Base-by-base conservation (phyloP, 768 basidiomycete species). In the Phylloporus sp. region DNA sequence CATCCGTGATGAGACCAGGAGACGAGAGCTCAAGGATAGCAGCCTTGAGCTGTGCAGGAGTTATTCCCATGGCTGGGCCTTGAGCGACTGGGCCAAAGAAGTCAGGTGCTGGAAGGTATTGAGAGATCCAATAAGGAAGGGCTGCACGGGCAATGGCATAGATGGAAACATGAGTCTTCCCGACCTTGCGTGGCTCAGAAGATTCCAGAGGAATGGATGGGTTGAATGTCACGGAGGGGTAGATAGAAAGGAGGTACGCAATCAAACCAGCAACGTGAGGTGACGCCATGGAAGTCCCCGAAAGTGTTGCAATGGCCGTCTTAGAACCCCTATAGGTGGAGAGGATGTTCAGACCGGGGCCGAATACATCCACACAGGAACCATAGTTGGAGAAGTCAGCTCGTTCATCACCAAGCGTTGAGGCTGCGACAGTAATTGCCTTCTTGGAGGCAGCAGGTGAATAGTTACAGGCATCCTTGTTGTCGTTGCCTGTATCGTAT, bases 341-440 rank as follows among this genome's bases (percentile, higher is more conserved):
- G 3, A 88, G 74, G 67, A 97, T 95, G 76, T 92, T 92, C 55
- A 95, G 73, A 54, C 89, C 91, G 45, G 95, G 95, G 28, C 82
- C 95, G 60, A 97, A 95, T 56, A 98, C 79, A 61, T 97, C 91
- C 47, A 98, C 94, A 65, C 95, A 97, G 47, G 73, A 58, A 20
- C 95, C 97, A 60, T 75, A 78, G 80, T 99, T 99, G 65, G 92
- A 95, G 79, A 97, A 93, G 72, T 88, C 89, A 6, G 91, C 91
- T 40, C 90, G 84, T 54, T 86, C 84, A 56, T 93, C 91, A 39
- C 70, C 77, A 22, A 93, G 76, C 2, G 90, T 91, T 3, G 86
- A 88, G 27, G 97, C 97, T 59, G 89, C 97, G 49, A 98, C 97
- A 44, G 97, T 97, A 55, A 99, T 80, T 15, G 97, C 91, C 49